phyloP scores from a whole-genome alignment of 192 early-diverging fungal species.

The Neocallimastix lanati region DNA sequence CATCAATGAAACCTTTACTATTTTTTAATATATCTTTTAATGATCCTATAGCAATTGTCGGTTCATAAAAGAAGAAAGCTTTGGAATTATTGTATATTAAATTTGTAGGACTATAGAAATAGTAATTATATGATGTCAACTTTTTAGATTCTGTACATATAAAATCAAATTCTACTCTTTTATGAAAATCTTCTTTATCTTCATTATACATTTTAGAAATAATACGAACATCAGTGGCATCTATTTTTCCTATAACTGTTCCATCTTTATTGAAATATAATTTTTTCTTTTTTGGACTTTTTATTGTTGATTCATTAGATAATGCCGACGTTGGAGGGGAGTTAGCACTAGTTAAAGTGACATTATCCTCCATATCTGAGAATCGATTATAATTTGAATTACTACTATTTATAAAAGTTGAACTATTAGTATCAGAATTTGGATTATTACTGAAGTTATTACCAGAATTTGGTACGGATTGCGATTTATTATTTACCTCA shows the following conservation, averaged over 20 bases:
- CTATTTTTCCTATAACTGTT: not conserved
- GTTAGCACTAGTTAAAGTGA: not conserved
- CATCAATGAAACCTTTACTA: not conserved
- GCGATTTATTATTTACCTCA: no score
- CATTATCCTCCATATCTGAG: not conserved
- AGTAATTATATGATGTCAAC: not conserved
- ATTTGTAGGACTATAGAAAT: not conserved
- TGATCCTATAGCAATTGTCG: not conserved
- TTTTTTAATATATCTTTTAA: not conserved
- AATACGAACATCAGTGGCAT: not conserved
- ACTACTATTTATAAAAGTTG: no score
- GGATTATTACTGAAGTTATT: no score
- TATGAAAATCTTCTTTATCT: not conserved
- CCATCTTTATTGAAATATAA: not conserved
- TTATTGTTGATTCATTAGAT: not conserved
- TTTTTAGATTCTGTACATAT: not conserved
- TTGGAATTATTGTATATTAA: not conserved
- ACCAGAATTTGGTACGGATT: no score
- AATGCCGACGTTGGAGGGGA: not conserved
- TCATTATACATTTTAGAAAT: not conserved
- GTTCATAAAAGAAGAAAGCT: not conserved
- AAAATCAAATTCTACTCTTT: not conserved
- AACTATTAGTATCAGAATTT: no score
- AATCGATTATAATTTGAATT: no score
- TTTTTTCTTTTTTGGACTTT: not conserved